Percentiles rank a stretch among this genome's conserved stretches.
phyloP scores from a whole-genome alignment of 164 flowering plant species.

The Chimonanthus salicifolius region DNA sequence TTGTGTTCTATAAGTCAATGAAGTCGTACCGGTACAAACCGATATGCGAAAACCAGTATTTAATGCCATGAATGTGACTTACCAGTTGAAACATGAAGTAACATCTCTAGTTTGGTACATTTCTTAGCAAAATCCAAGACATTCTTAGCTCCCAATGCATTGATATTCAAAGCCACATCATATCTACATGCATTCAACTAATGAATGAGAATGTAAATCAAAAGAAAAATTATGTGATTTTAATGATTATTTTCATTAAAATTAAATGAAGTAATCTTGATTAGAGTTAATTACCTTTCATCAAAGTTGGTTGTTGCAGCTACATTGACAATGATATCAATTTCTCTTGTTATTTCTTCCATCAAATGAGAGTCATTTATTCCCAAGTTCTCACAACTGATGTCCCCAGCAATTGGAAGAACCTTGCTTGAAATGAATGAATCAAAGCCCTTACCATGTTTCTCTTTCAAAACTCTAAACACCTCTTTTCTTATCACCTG shows the following conservation, averaged over 20 bases:
- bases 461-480: conserved; percentile 42
- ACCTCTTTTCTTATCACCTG: conserved; percentile 58
- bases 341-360: conserved; percentile 35
- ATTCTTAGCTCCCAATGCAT: not conserved
- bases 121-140: not conserved
- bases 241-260: too few species aligned
- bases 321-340: conserved; percentile 41
- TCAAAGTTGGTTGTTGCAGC: conserved; percentile 70
- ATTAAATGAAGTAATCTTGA: too few species aligned
- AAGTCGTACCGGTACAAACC: too few species aligned
- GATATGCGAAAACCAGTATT: too few species aligned
- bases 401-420: conserved; percentile 43
- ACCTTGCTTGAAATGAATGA: conserved; percentile 39
- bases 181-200: not conserved
- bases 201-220: not conserved
- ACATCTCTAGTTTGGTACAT: not conserved
- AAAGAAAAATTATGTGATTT: too few species aligned
- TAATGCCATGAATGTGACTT: not conserved
- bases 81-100: not conserved
- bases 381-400: conserved; percentile 37
- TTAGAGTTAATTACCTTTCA: conserved; percentile 30
- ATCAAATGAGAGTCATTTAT: conserved; percentile 29
- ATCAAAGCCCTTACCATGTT: conserved; percentile 28
- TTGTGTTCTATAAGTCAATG: too few species aligned
- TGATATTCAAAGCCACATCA: not conserved